These are phyloP conservation scores for Candida sonorensis DNA, from an alignment of 805 yeast genomes.

Conservation along the genomic window DNA sequence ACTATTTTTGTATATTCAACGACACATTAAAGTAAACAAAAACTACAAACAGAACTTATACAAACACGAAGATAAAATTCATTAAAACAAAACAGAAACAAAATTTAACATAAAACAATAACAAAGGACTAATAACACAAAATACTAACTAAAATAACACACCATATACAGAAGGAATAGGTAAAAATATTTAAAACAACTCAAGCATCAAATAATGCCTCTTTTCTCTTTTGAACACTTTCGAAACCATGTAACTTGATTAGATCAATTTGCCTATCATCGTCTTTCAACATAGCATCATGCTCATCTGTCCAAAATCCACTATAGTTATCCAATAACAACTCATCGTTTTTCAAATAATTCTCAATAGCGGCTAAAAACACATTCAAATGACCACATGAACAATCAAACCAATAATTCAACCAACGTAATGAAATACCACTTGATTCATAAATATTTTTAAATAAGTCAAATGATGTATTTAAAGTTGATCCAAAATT, in stretches of 20 bases:
- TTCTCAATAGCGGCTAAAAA: conserved; percentile 24
- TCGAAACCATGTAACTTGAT: conserved; percentile 25
- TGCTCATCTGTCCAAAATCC: conserved; percentile 29
- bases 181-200: too few species aligned
- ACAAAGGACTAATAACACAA: not conserved
- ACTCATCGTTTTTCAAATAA: conserved; percentile 23
- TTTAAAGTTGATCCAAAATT: conserved; percentile 20
- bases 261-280: conserved; percentile 16
- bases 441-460: conserved; percentile 22
- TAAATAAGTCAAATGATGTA: conserved; percentile 23
- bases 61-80: too few species aligned
- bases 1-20: too few species aligned
- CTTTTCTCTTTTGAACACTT: conserved; percentile 25
- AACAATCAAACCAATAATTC: conserved; percentile 28
- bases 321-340: conserved; percentile 18
- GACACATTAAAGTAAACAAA: not conserved
- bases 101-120: not conserved
- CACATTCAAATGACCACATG: conserved; percentile 26
- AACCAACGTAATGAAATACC: conserved; percentile 27
- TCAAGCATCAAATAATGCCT: conserved; percentile 22
- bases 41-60: too few species aligned
- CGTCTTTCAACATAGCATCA: conserved; percentile 22
- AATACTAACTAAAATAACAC: too few species aligned
- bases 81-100: not conserved
- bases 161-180: not conserved